These are phyloP conservation scores for Golubevia sp. DNA, from an alignment of 1,284 basidiomycete genomes.

Conservation along the genomic window DNA sequence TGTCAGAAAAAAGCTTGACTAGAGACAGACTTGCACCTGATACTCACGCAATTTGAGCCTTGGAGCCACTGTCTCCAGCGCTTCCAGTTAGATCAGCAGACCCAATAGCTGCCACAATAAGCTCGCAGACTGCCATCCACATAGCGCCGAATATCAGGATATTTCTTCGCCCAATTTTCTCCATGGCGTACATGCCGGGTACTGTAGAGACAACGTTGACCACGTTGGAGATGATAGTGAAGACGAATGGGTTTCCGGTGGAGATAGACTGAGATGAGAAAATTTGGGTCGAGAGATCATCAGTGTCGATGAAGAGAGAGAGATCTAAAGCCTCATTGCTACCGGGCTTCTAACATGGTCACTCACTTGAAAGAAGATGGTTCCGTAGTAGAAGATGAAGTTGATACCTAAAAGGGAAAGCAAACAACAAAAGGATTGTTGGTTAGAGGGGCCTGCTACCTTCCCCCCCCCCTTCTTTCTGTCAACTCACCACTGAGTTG, in stretches of 20 bases:
- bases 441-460: constrained; percentile 59
- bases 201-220: constrained; percentile 61
- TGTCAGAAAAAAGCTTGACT: too few relatives aligned
- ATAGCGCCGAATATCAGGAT: constrained; percentile 45
- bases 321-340: too few relatives aligned
- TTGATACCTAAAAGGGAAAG: constrained; percentile 67
- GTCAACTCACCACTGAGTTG: too few relatives aligned
- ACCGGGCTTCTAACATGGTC: too few relatives aligned
- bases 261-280: too few relatives aligned
- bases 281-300: too few relatives aligned
- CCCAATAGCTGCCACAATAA: constrained; percentile 47
- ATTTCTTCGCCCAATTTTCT: constrained; percentile 41
- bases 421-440: constrained; percentile 24
- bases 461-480: too few relatives aligned
- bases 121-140: constrained; percentile 45
- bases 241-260: constrained; percentile 50
- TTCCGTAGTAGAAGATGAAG: constrained; percentile 75
- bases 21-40: too few relatives aligned
- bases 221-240: constrained; percentile 60
- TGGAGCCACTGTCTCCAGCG: constrained; percentile 24
- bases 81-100: constrained; percentile 11
- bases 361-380: constrained; percentile 2
- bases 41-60: constrained; percentile 36
- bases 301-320: too few relatives aligned
- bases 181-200: constrained; percentile 49